Evolutionary conservation across 257 asterid genomes (phyloP).

Genomic region (Solanum acaule): DNA sequence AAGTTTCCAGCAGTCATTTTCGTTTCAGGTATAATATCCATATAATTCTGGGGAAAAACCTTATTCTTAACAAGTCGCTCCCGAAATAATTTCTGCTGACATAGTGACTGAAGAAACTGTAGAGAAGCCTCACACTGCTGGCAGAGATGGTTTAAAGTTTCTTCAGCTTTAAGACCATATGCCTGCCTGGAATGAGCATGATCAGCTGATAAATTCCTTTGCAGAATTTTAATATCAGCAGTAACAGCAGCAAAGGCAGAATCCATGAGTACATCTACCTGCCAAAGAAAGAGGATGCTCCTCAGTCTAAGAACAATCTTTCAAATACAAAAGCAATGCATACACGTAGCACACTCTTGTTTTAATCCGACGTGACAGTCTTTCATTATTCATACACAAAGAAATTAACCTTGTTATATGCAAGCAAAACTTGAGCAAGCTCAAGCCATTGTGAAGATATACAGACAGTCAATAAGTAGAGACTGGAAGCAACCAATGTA

Average conservation of each 20-base stretch:
- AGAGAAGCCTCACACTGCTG: slow-evolving; percentile 95
- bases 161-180: slow-evolving; percentile 47
- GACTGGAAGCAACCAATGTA: slow-evolving; percentile 83
- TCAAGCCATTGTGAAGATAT: slow-evolving; percentile 84
- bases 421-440: slow-evolving; percentile 82
- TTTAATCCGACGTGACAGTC: neutral
- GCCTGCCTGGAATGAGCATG: slow-evolving; percentile 32
- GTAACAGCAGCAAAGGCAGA: slow-evolving; percentile 76
- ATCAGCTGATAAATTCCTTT: slow-evolving; percentile 52
- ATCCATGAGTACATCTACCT: slow-evolving; percentile 88
- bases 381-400: neutral
- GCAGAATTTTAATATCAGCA: slow-evolving; percentile 63
- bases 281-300: slow-evolving; percentile 24
- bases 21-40: neutral
- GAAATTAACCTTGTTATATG: slow-evolving; percentile 58
- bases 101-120: slow-evolving; percentile 76
- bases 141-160: slow-evolving; percentile 69
- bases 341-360: neutral
- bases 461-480: slow-evolving; percentile 59
- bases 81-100: slow-evolving; percentile 82
- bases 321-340: neutral
- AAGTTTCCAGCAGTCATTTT: neutral
- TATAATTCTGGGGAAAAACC: slow-evolving; percentile 32
- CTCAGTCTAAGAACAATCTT: neutral
- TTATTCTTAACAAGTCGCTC: slow-evolving; percentile 84